A percentile compares a stretch with the other conserved stretches of the same genome.
These are phyloP conservation scores for Pythium phragmitis DNA, from an alignment of 352 stramenopile genomes.

Conservation along the genomic window DNA sequence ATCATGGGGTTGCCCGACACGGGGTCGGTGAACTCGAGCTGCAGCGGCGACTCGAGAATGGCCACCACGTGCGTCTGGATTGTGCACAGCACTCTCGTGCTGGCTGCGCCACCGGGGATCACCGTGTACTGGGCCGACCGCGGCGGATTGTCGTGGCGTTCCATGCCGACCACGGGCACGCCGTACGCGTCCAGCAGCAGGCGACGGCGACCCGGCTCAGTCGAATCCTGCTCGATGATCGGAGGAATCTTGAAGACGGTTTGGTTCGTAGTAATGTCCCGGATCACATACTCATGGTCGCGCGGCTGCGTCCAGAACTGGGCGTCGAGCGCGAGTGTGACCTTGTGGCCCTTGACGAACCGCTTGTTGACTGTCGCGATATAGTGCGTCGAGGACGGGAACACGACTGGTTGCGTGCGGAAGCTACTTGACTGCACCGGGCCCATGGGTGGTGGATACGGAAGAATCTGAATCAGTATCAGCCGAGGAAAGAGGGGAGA, in stretches of 20 bases:
- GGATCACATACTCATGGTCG: conserved; percentile 17
- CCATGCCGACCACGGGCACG: conserved; percentile 22
- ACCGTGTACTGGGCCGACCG: conserved; percentile 15
- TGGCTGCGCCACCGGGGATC: conserved; percentile 6
- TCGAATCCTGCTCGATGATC: conserved; percentile 5
- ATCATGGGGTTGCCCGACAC: conserved; percentile 14
- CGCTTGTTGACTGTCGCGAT: conserved; percentile 18
- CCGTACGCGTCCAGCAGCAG: conserved; percentile 24
- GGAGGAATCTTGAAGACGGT: conserved; percentile 11
- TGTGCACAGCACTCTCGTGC: conserved; percentile 4
- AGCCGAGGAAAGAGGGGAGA: background rate
- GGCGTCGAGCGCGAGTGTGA: conserved; percentile 17
- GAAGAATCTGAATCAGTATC: background rate
- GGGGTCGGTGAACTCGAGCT: conserved; percentile 19
- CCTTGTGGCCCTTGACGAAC: conserved; percentile 18
- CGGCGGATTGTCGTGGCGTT: background rate
- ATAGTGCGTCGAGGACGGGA: conserved; percentile 12
- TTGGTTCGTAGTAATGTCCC: conserved; percentile 8
- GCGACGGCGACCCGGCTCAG: background rate
- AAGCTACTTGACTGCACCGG: background rate
- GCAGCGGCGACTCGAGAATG: conserved; percentile 14
- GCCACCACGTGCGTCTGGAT: conserved; percentile 7
- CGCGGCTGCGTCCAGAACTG: conserved; percentile 19
- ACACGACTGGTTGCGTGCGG: background rate
- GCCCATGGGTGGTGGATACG: conserved; percentile 7